Evolutionary conservation across 768 basidiomycete genomes (phyloP), one percentile per base, ranked within the genome.

Genomic region (Crepidotus variabilis): DNA sequence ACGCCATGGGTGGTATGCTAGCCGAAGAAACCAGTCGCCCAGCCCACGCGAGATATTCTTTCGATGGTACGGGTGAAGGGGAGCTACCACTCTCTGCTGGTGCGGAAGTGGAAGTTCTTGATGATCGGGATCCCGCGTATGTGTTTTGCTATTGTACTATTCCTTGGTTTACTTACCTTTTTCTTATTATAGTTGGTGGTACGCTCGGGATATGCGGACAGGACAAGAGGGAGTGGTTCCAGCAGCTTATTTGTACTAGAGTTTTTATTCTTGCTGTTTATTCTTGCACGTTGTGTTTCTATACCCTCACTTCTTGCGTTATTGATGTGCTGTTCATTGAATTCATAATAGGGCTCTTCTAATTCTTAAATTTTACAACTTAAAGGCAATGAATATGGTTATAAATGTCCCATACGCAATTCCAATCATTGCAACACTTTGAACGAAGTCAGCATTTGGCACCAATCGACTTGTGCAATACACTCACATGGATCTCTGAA

Each of bases 221-320:
- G 90, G 93, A 8, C 81, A 78, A 50, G 92, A 95, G 72, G 94
- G 94, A 11, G 90, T 95, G 32, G 90, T 97, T 50, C 94, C 94
- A 8, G 90, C 92, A 43, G 85, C 92, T 56, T 98, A 95, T 79
- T 78, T 92, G 74, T 92, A 91, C 75, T 93, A 79, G 82, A 70
- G 60, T 66, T 67, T 60, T 67, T 67, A 63, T 70, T 65, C 71
- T 50, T 65, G 52, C 62, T 71, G 68, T 73, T 69, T 65, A 65
- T 67, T 61, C 65, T 68, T 60, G 55, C 53, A 65, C 64, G 60
- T 62, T 66, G 56, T 55, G 48, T 57, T 64, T 57, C 52, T 64
- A 63, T 66, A 63, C 65, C 60, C 64, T 47, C 57, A 58, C 56
- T 58, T 54, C 45, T 39, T 50, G 50, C 48, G 11, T 57, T 56